These are phyloP conservation scores for Calonectria fujianensis DNA, from an alignment of 2,329 filamentous ascomycete species.

Conservation along the genomic window DNA sequence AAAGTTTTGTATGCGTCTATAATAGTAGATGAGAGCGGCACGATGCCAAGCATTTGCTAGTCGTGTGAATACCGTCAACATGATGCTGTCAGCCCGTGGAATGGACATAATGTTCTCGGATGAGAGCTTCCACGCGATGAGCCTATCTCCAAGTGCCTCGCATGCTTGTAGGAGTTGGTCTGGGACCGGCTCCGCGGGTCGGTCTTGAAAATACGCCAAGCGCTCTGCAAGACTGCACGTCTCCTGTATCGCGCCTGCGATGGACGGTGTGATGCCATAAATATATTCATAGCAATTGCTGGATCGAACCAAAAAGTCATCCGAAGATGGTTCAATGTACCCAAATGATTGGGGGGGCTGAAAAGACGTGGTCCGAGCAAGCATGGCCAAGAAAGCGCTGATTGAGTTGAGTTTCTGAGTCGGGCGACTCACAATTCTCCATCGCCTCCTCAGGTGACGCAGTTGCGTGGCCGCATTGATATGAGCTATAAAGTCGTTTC, in stretches of 20 bases:
- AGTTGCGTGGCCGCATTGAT: constrained; percentile 36
- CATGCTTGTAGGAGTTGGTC: constrained; percentile 32
- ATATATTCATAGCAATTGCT: constrained; percentile 35
- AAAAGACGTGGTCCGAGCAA: constrained; percentile 41
- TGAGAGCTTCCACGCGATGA: constrained; percentile 33
- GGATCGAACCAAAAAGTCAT: constrained; percentile 26
- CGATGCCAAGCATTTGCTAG: constrained; percentile 38
- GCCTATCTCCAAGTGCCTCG: constrained; percentile 28
- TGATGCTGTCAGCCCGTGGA: constrained; percentile 5
- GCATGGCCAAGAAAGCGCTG: constrained; percentile 39
- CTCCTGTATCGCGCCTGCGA: constrained; percentile 34
- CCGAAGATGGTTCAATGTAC: constrained; percentile 1
- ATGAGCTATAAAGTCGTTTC: constrained; percentile 33
- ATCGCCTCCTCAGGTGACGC: constrained; percentile 34
- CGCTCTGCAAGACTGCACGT: constrained; percentile 33
- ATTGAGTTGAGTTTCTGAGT: constrained; percentile 42
- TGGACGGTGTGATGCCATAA: constrained; percentile 32
- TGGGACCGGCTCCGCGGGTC: not conserved
- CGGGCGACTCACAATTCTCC: constrained; percentile 36
- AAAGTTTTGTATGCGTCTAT: constrained; percentile 31
- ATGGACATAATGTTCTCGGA: constrained; percentile 31
- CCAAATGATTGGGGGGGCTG: not conserved
- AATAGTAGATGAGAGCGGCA: constrained; percentile 38
- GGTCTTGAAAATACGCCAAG: not conserved
- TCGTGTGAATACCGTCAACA: constrained; percentile 28